Base-by-base conservation (phyloP, 106 monocot genomes). In the Hemerocallis citrina region DNA sequence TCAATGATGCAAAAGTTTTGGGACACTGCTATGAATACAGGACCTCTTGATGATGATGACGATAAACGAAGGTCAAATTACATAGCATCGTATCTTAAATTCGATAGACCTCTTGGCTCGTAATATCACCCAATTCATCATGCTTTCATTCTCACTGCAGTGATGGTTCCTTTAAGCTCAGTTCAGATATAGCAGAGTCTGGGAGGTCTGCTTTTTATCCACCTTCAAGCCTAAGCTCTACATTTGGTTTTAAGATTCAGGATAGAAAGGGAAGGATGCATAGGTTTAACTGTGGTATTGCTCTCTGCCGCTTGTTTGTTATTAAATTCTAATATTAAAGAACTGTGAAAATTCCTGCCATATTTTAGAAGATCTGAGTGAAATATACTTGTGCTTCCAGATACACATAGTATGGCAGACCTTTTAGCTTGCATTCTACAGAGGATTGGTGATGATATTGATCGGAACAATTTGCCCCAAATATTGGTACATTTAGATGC, bases 261-360 rank as follows among this genome's bases (percentile, higher is more conserved):
- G 96, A 98, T 68, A 88, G 57, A 41, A 79, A 56, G 70, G 96
- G 87, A 16, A 72, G 78, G 63, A 81, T 85, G 81, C 96, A 98
- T 63, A 83, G 96, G 72, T 98, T 98, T 59, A 77, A 65, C 39
- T 98, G 88, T 37, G 96, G 96, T 98, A 73, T 17, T 43, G 41
- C 15, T 62, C 44, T 32, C 31, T 23, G 0, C 50, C 15, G n/a
- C 46, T 30, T n/a, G 7, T 27, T 25, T 2, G 31, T 34, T 51
- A 27, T 28, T 35, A 20, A n/a, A 6, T 28, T 17, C 15, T 41
- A 12, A 34, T 59, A 36, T 48, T 36, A 5, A 7, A 7, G 8
- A 19, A 45, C 23, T 2, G 13, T 15, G 4, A 32, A 49, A 49
- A 23, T 39, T 8, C 29, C 41, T 59, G 20, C 5, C 51, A 17